Conservation (phyloP, 768 basidiomycete genomes). For the Hygrocybe punicea region DNA sequence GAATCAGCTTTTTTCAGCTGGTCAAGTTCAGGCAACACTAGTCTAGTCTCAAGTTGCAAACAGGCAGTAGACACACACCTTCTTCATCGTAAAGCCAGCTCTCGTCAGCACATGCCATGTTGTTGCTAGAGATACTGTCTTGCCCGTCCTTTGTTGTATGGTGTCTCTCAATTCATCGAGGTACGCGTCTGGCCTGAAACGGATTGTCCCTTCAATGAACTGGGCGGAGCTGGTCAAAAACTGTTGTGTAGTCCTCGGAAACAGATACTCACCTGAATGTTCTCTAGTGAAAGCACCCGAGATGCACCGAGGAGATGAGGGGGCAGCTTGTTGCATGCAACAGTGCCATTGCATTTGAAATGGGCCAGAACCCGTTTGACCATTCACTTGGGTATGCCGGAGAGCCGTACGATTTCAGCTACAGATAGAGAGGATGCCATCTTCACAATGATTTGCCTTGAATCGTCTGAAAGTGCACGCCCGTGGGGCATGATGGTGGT, state of each 20-base stretch:
- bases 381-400: neutral
- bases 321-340: neutral
- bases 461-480: neutral
- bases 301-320: neutral
- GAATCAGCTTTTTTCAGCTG: too few species aligned
- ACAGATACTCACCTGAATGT: constrained; percentile 2
- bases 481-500: too few species aligned
- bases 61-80: constrained; percentile 7
- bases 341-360: neutral
- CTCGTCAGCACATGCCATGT: constrained; percentile 16
- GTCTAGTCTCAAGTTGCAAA: too few species aligned
- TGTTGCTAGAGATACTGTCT: constrained; percentile 6
- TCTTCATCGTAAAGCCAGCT: constrained; percentile 20
- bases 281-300: neutral
- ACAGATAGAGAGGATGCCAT: neutral
- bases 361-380: neutral
- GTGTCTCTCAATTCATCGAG: constrained; percentile 15
- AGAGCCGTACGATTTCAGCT: neutral
- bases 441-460: neutral
- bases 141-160: constrained; percentile 8
- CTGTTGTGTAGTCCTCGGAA: neutral
- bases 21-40: too few species aligned
- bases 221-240: neutral
- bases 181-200: constrained; percentile 9
- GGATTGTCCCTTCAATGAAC: constrained; percentile 10